phyloP scores from a whole-genome alignment of 768 basidiomycete species.

The Macrolepiota dolichaula region DNA sequence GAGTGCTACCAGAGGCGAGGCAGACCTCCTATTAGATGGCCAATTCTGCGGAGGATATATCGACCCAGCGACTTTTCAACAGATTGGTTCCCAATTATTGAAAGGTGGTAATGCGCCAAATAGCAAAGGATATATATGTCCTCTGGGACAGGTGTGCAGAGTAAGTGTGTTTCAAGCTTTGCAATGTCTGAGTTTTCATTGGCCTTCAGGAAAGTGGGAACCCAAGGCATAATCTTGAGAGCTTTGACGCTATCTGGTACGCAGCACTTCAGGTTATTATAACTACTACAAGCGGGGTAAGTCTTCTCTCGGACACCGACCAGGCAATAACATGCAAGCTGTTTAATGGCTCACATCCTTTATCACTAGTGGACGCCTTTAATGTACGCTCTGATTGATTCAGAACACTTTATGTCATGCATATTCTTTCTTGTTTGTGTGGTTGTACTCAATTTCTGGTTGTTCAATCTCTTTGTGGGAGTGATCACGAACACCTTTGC shows the following conservation, averaged over 20 bases:
- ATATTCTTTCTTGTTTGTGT: constrained; percentile 85
- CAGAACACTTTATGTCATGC: constrained; percentile 86
- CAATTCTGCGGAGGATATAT: constrained; percentile 84
- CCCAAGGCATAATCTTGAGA: constrained; percentile 61
- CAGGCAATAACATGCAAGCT: neutral
- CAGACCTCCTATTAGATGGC: constrained; percentile 34
- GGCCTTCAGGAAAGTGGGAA: constrained; percentile 58
- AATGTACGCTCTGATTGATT: constrained; percentile 88
- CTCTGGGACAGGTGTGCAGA: constrained; percentile 78
- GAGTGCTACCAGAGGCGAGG: constrained; percentile 51
- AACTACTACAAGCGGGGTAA: constrained; percentile 72
- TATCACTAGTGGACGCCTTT: constrained; percentile 67
- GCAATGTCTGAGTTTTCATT: neutral
- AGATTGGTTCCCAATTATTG: constrained; percentile 33
- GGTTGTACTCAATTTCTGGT: constrained; percentile 89
- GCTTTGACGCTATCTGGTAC: constrained; percentile 87
- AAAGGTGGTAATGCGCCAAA: constrained; percentile 22
- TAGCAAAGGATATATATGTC: constrained; percentile 87
- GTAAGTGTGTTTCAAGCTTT: constrained; percentile 31
- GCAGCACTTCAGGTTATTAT: constrained; percentile 74
- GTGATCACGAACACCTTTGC: constrained; percentile 93
- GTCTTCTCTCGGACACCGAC: constrained; percentile 20
- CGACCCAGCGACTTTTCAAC: constrained; percentile 50
- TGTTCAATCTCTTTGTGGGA: constrained; percentile 90
- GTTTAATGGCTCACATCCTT: neutral